Evolutionary conservation across 345 rosid species (phyloP).

Genomic region (Acer yangbiense): DNA sequence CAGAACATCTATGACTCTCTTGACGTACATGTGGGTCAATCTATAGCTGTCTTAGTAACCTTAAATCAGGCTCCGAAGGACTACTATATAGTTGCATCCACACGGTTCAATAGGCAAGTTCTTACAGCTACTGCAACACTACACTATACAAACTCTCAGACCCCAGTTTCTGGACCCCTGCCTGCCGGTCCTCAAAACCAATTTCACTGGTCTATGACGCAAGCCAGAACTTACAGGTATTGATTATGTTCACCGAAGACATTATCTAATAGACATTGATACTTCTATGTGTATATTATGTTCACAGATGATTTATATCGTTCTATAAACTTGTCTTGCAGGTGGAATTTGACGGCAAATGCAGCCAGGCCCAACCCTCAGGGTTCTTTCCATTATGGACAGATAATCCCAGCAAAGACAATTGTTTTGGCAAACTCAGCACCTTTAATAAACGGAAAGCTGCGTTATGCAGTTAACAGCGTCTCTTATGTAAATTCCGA

Average conservation of each 20-base stretch:
- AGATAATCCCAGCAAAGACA: slow-evolving; percentile 51
- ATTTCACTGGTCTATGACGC: slow-evolving; percentile 75
- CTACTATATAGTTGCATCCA: slow-evolving; percentile 76
- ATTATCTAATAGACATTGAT: background rate
- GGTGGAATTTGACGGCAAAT: slow-evolving; percentile 91
- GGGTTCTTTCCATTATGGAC: slow-evolving; percentile 90
- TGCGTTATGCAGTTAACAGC: slow-evolving; percentile 75
- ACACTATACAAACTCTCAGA: slow-evolving; percentile 63
- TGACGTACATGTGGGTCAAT: slow-evolving; percentile 90
- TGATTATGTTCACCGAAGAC: background rate
- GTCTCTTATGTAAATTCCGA: slow-evolving; percentile 74
- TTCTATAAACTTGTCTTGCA: slow-evolving; percentile 23
- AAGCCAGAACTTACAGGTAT: slow-evolving; percentile 83
- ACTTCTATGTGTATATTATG: background rate
- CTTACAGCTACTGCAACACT: slow-evolving; percentile 58
- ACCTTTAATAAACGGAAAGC: slow-evolving; percentile 75
- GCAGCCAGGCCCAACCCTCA: slow-evolving; percentile 99
- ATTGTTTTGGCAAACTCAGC: slow-evolving; percentile 71
- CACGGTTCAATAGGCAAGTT: slow-evolving; percentile 49
- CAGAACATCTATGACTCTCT: slow-evolving; percentile 81
- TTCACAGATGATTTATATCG: background rate
- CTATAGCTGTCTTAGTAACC: slow-evolving; percentile 70
- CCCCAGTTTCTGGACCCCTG: slow-evolving; percentile 64
- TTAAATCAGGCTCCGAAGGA: slow-evolving; percentile 75
- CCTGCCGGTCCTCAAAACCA: slow-evolving; percentile 57